Conservation (phyloP, 2,329 filamentous ascomycete genomes). For the Aspergillus uvarum region DNA sequence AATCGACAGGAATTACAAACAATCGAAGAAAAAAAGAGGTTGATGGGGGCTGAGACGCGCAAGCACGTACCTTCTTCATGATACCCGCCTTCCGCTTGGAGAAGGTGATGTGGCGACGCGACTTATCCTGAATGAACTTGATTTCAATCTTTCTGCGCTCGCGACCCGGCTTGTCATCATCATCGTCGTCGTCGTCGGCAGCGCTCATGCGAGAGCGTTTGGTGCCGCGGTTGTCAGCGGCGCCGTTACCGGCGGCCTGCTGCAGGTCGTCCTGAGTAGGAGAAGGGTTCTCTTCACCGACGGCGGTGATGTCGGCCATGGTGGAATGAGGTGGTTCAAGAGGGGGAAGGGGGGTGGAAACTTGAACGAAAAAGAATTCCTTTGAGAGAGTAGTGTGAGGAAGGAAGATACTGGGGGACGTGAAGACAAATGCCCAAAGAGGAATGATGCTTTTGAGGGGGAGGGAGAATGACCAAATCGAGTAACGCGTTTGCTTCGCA, state of each 20-base stretch:
- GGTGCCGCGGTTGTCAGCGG: conserved; percentile 73
- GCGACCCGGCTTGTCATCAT: conserved; percentile 95
- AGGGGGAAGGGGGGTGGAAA: conserved; percentile 11
- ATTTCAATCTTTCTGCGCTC: conserved; percentile 99
- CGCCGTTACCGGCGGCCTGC: conserved; percentile 64
- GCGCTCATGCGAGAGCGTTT: conserved; percentile 79
- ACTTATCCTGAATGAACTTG: conserved; percentile 99
- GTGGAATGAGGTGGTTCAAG: conserved; percentile 14
- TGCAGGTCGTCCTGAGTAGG: conserved; percentile 71
- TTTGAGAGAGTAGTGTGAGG: conserved; percentile 12
- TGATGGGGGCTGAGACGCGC: conserved; percentile 19
- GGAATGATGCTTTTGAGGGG: conserved; percentile 44
- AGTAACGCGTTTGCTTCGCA: conserved; percentile 49
- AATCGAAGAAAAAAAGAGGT: conserved; percentile 11
- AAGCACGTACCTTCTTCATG: conserved; percentile 90
- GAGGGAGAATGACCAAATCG: conserved; percentile 46
- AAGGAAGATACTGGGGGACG: conserved; percentile 20
- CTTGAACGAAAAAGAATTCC: conserved; percentile 10
- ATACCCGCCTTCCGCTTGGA: conserved; percentile 99
- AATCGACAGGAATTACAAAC: not conserved
- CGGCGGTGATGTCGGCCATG: conserved; percentile 79
- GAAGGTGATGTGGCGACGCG: conserved; percentile 97
- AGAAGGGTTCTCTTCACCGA: conserved; percentile 72
- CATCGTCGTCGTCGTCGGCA: conserved; percentile 90
- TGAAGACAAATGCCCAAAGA: conserved; percentile 41